Base-by-base conservation (phyloP, 768 basidiomycete genomes). In the Leccinum rimulosum region DNA sequence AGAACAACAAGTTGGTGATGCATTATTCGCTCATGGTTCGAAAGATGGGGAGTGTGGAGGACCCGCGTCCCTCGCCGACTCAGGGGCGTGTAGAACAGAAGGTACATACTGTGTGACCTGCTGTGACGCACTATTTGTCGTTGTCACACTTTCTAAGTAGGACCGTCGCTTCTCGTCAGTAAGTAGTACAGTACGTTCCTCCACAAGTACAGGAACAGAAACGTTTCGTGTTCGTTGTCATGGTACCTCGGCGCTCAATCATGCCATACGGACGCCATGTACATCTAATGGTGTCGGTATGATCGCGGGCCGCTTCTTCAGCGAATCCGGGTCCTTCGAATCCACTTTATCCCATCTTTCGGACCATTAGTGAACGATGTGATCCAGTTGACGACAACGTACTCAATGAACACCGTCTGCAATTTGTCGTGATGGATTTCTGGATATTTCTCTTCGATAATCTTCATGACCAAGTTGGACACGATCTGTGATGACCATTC, bases 371-470 rank as follows among this genome's bases (percentile, higher is more conserved):
- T 22, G 22, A 22, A 22, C 22, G 22, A 22, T 22, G 22, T 22
- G 22, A 22, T 22, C 22, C 22, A 22, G 22, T 22, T 22, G 22
- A 22, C 22, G 22, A 22, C 22, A 22, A 22, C 87, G 67, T 74
- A 93, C 85, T 75, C 77, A 10, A 82, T 74, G 70, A 92, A 89
- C 6, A 83, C 79, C 50, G 71, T 73, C 61, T 76, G 76, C 63
- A 94, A 66, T 45, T 78, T 84, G 28, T 86, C 85, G 62, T 82
- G 81, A 70, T 89, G 79, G 12, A 93, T 77, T 53, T 91, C 87
- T 0, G 92, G 88, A 70, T 84, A 85, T 36, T 79, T 73, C 52
- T 75, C 73, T 28, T 65, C 65, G 63, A 95, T 87, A 1, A 82
- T 78, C 54, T 80, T 73, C 52, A 86, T 76, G 54, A 95, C 65